A percentile compares a stretch with the other conserved stretches of the same genome.
Conservation (phyloP, 352 stramenopile species). For the Phytopythium aichiense region DNA sequence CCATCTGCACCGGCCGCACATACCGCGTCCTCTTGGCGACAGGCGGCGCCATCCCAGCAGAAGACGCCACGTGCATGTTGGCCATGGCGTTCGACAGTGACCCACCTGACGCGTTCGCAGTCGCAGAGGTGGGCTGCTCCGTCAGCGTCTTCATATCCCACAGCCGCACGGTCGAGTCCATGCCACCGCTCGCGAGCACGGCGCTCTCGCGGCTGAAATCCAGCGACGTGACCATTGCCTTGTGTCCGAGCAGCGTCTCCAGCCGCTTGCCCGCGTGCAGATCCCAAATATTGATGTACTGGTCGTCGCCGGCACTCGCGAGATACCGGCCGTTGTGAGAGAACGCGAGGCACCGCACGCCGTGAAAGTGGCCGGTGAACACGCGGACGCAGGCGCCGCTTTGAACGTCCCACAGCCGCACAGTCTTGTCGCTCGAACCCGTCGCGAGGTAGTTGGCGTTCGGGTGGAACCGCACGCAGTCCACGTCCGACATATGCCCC, state of each 20-base stretch:
- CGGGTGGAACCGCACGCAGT: slow-evolving; percentile 91
- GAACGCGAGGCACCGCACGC: slow-evolving; percentile 87
- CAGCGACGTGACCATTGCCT: slow-evolving; percentile 67
- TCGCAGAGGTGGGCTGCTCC: slow-evolving; percentile 36
- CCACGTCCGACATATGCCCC: slow-evolving; percentile 91
- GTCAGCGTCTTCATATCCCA: slow-evolving; percentile 83
- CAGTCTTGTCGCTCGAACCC: slow-evolving; percentile 92
- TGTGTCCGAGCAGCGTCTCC: slow-evolving; percentile 78
- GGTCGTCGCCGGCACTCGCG: slow-evolving; percentile 79
- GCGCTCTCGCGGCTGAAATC: slow-evolving; percentile 78
- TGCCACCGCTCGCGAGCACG: slow-evolving; percentile 65
- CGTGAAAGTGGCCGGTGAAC: slow-evolving; percentile 88
- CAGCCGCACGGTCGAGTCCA: slow-evolving; percentile 76
- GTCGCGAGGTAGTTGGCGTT: slow-evolving; percentile 96
- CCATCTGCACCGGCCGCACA: slow-evolving; percentile 52
- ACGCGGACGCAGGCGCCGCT: slow-evolving; percentile 90
- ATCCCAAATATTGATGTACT: slow-evolving; percentile 94
- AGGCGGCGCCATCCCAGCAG: slow-evolving; percentile 4
- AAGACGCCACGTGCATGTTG: slow-evolving; percentile 28
- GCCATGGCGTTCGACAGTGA: slow-evolving; percentile 17
- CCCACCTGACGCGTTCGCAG: slow-evolving; percentile 18
- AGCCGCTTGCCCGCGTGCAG: slow-evolving; percentile 86
- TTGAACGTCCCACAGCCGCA: slow-evolving; percentile 94
- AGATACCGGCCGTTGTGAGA: slow-evolving; percentile 89
- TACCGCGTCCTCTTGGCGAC: slow-evolving; percentile 18